Evolutionary conservation across 306 rosid species (phyloP).

Genomic region (Prunus dulcis): DNA sequence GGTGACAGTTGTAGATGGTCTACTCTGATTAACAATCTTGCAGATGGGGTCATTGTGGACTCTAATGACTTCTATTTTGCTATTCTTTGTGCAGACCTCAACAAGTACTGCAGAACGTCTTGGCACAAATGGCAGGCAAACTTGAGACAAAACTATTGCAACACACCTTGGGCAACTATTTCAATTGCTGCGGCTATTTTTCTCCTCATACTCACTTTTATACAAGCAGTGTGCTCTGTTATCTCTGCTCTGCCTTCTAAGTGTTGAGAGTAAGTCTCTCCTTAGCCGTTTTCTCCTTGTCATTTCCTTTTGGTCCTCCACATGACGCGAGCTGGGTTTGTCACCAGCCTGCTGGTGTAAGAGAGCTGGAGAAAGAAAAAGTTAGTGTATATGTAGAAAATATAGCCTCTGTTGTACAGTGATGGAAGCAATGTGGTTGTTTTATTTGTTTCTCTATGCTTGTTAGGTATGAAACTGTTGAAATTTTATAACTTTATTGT

Average conservation of each 20-base stretch:
- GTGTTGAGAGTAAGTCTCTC: too few species aligned
- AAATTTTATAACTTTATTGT: too few species aligned
- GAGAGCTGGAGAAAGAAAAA: too few species aligned
- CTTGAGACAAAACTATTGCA: constrained; percentile 15
- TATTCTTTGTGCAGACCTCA: constrained; percentile 11
- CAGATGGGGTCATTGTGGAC: not conserved
- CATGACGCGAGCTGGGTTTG: too few species aligned
- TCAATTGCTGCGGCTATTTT: constrained; percentile 10
- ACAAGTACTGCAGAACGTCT: not conserved
- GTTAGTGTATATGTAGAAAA: too few species aligned
- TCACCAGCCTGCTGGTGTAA: too few species aligned
- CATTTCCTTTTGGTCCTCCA: too few species aligned
- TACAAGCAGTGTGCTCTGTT: constrained; percentile 14
- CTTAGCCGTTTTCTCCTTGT: too few species aligned
- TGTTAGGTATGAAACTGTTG: too few species aligned
- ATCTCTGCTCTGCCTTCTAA: not conserved
- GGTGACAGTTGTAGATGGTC: not conserved
- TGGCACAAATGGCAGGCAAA: constrained; percentile 31
- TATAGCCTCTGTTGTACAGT: too few species aligned
- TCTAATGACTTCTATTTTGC: constrained; percentile 3
- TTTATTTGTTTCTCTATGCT: too few species aligned
- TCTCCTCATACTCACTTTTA: constrained; percentile 15
- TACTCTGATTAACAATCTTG: constrained; percentile 4
- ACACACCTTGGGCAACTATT: constrained; percentile 26
- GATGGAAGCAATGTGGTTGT: too few species aligned